Base-by-base conservation (phyloP, 2,329 filamentous ascomycete genomes). In the Myriosclerotinia scirpicola region DNA sequence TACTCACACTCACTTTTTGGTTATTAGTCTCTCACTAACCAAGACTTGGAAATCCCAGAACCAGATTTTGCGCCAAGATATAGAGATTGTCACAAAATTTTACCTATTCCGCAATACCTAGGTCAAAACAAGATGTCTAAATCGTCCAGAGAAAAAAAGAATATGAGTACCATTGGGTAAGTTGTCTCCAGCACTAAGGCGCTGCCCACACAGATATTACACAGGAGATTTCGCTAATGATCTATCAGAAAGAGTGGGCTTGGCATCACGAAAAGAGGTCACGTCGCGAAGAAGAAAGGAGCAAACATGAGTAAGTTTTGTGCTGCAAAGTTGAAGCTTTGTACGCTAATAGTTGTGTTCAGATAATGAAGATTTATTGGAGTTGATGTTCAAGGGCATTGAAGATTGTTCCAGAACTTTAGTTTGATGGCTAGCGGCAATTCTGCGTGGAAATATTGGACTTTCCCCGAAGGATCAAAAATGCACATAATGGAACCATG, bases 151-250 rank as follows among this genome's bases (percentile, higher is more conserved):
- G 14, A 34, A 1, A 34, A 26, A 20, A 52, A 26, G 8, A 50
- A 61, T 17, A 22, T 12, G 20, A 40, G 34, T 17, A 9, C 44
- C 15, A 38, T 20, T 61, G 30, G 44, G 58, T 40, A 50, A 20
- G 58, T 61, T n/a, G 8, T 38, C n/a, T n/a, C 44, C 50, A 14
- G 8, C 44, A 58, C 55, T 30, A 30, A 42, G 11, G 20, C 42
- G 5, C 44, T 6, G 11, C 26, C n/a, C 34, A 17, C n/a, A 26
- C 44, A 22, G 17, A 26, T 38, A 30, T 6, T 17, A 38, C 38
- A 50, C 38, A 50, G 58, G 44, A 50, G 58, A 50, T 22, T 44
- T 61, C 58, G 58, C 58, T 61, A 61, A 50, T 40, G n/a, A 9
- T 15, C 15, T 7, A 26, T 36, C 44, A 61, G 58, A 40, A 61